A percentile compares a stretch with the other conserved stretches of the same genome.
Conservation (phyloP, 352 stramenopile species). For the Elongisporangium undulatum region DNA sequence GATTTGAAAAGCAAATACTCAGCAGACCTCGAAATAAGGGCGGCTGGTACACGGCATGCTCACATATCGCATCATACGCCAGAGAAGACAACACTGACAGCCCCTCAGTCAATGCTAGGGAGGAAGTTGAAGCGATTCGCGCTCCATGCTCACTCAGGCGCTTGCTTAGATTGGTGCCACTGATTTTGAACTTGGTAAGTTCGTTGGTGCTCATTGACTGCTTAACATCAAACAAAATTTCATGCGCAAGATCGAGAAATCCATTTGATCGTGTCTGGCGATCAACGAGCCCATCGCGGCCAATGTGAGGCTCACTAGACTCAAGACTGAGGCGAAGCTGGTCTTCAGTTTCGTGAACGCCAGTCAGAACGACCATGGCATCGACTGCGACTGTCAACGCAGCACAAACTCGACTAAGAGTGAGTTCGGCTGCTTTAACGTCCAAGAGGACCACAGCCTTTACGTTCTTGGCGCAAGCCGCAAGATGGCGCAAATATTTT, state of each 20-base stretch:
- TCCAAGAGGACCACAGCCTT: conserved; percentile 37
- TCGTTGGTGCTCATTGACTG: conserved; percentile 19
- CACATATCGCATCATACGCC: conserved; percentile 49
- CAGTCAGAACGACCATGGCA: conserved; percentile 3
- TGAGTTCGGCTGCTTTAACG: conserved; percentile 24
- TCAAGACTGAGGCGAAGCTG: conserved; percentile 5
- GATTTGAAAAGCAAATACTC: conserved; percentile 27
- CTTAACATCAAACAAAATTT: conserved; percentile 33
- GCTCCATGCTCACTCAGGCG: conserved; percentile 24
- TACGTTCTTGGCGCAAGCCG: conserved; percentile 11
- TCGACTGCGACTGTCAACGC: conserved; percentile 4
- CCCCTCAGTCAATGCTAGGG: background rate
- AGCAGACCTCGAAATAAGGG: conserved; percentile 50
- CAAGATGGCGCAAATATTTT: conserved; percentile 24
- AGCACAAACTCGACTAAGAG: conserved; percentile 38
- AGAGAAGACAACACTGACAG: conserved; percentile 11
- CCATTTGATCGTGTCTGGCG: conserved; percentile 6
- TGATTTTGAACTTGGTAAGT: conserved; percentile 39
- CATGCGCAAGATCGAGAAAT: conserved; percentile 22
- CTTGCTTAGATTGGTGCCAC: conserved; percentile 32
- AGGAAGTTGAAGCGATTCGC: conserved; percentile 1
- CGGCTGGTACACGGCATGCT: conserved; percentile 61
- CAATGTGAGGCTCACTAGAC: background rate
- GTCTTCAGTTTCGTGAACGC: conserved; percentile 9
- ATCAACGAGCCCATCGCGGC: background rate